Evolutionary conservation across 2,329 filamentous ascomycete species (phyloP), one percentile per base, ranked within the genome.

Genomic region (Ceratocystis colombiana): DNA sequence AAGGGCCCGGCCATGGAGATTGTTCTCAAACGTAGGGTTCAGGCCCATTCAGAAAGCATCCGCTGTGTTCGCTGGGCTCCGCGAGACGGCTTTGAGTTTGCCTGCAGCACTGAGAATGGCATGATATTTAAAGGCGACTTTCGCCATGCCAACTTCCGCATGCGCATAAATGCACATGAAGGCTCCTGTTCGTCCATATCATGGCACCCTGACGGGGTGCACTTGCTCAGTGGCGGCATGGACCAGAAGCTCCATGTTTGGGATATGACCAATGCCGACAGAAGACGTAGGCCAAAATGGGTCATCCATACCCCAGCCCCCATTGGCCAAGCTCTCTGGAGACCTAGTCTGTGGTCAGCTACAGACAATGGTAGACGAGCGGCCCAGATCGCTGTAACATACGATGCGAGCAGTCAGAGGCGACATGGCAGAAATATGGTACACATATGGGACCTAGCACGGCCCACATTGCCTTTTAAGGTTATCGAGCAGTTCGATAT

Each of bases 181-280:
- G 84, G 81, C 69, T 77, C 81, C 0, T 84, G 83, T 70, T 78
- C 81, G 1, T 79, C 83, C 0, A 82, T 87, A 55, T 80, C 83
- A 2, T 88, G 86, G 86, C 86, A 88, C 70, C 82, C 84, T 0
- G 85, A 88, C 71, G 86, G 85, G 15, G 78, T 81, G n/a, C 84
- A 88, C 70, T 74, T 88, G 10, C 79, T 85, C 62, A 88, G 84
- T 69, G 84, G 81, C 3, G 84, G 85, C 5, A 77, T 80, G 69
- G 86, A 88, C 71, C 80, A 79, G 68, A 82, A 80, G 64, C 82
- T 85, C 48, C 79, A 85, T 70, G 82, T 88, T 5, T 88, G 86
- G 86, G 84, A 88, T 70, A 74, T 88, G 67, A 82, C 82, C 4
- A 78, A 76, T 64, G 83, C 81, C 17, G 84, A 87, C 70, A 84